phyloP scores from a whole-genome alignment of 2,329 filamentous ascomycete genomes.

The Arthrobotrys iridis region DNA sequence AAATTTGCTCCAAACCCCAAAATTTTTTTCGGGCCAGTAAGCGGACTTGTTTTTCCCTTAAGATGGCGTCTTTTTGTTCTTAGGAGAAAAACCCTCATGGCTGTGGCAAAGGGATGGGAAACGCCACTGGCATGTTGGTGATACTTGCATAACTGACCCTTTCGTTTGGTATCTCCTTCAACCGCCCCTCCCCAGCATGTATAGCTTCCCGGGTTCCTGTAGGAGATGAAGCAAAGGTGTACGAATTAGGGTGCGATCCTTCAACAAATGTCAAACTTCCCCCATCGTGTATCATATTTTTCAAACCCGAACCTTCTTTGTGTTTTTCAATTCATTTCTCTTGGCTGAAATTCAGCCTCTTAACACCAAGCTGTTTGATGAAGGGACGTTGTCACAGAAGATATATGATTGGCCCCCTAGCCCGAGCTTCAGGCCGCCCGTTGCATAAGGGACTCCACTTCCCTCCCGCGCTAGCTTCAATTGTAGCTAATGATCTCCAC shows the following conservation, averaged over 20 bases:
- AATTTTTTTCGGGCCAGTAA: slow-evolving; percentile 8
- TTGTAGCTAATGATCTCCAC: slow-evolving; percentile 33
- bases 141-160: neutral
- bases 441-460: slow-evolving; percentile 26
- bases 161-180: no score
- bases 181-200: no score
- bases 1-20: slow-evolving; percentile 33
- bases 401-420: slow-evolving; percentile 5
- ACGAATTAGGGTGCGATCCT: neutral
- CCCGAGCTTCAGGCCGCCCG: slow-evolving; percentile 14
- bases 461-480: slow-evolving; percentile 9
- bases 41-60: neutral
- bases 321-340: neutral
- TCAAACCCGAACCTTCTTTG: neutral
- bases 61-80: neutral
- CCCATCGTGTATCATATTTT: slow-evolving; percentile 17
- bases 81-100: slow-evolving; percentile 15
- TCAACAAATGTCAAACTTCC: neutral
- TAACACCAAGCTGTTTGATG: slow-evolving; percentile 22
- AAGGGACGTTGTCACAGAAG: slow-evolving; percentile 19
- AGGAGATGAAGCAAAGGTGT: neutral
- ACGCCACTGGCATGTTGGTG: slow-evolving; percentile 9
- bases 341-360: slow-evolving; percentile 19
- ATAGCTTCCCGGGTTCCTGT: no score
- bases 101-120: slow-evolving; percentile 35